Base-by-base conservation (phyloP, 768 basidiomycete species). In the Wakefieldia striispora region DNA sequence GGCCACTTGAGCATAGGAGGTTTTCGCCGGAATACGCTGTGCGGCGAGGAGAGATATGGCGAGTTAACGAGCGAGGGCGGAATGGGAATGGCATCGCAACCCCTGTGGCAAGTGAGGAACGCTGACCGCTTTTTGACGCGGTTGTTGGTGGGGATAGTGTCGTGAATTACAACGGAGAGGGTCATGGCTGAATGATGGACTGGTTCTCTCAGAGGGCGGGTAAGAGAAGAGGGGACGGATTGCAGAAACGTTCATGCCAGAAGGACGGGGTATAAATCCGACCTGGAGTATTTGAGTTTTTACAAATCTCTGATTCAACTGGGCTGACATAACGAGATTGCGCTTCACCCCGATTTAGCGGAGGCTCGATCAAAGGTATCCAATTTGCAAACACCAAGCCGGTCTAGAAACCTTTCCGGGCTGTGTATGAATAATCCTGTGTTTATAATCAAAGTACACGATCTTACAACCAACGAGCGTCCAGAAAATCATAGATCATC, bases 51-150 rank as follows among this genome's bases (percentile, higher is more conserved):
- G 17, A 84, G 78, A 59, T 79, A 72, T 11, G 79, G 81, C 0
- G 81, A 84, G 26, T 77, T 65, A 23, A 74, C 62, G 34, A 85
- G 75, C 0, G 81, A 77, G 4, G 83, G 83, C 0, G 83, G 83
- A 2, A 84, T 73, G 27, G 80, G 83, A n/a, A 70, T 57, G 42
- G 71, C 59, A 24, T 70, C 67, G 4, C 68, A 62, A 35, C 63
- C 71, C 20, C 41, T 55, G 31, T 51, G 40, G 31, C 54, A 39
- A 3, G 50, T 43, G 23, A 68, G 50, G 7, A 58, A 27, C 8
- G 50, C 38, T 1, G 67, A 58, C 26, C 69, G 58, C 43, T 38
- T 59, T 41, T 47, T 57, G 20, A 45, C 24, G 17, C 21, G 45
- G 45, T 24, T 19, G 45, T 21, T n/a, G 27, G 21, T 16, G 8